Base-by-base conservation (phyloP, 2,329 filamentous ascomycete genomes). In the Fusarium kyushuense region DNA sequence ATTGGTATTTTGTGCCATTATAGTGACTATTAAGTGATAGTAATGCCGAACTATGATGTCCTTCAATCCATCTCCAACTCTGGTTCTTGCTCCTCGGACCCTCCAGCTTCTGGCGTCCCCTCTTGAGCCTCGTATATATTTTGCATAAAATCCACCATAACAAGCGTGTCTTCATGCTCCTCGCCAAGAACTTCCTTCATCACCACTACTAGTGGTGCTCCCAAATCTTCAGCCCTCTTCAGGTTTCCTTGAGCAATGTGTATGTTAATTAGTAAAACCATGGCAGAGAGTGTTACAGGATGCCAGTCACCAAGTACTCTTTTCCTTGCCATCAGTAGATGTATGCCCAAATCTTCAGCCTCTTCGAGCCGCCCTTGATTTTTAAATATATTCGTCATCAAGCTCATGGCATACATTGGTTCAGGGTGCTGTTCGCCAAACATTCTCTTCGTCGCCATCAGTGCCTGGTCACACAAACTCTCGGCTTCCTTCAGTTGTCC, bases 231-330 rank as follows among this genome's bases (percentile, higher is more conserved):
- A 25, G 25, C n/a, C n/a, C n/a, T n/a, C n/a, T n/a, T n/a, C n/a
- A n/a, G n/a, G n/a, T n/a, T n/a, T n/a, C n/a, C n/a, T n/a, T n/a
- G n/a, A n/a, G n/a, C n/a, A n/a, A n/a, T n/a, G n/a, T n/a, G n/a
- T n/a, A n/a, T n/a, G n/a, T n/a, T n/a, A n/a, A n/a, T n/a, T n/a
- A n/a, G n/a, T n/a, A n/a, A n/a, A n/a, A n/a, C n/a, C n/a, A n/a
- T n/a, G n/a, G n/a, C n/a, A n/a, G n/a, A n/a, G n/a, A n/a, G 0
- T 0, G 32, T 45, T 0, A 0, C 0, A 1, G 0, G 0, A 2
- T 38, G 0, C 1, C 45, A 36, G 2, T 13, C 9, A 2, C 43
- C 54, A 0, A 23, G 0, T 1, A 8, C 0, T 3, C 1, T 27
- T 2, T 4, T 14, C 4, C 1, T 14, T 3, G 0, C 9, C 3